A percentile compares a stretch with the other conserved stretches of the same genome.
Conservation (phyloP, 768 basidiomycete genomes). For the Calocera viscosa region DNA sequence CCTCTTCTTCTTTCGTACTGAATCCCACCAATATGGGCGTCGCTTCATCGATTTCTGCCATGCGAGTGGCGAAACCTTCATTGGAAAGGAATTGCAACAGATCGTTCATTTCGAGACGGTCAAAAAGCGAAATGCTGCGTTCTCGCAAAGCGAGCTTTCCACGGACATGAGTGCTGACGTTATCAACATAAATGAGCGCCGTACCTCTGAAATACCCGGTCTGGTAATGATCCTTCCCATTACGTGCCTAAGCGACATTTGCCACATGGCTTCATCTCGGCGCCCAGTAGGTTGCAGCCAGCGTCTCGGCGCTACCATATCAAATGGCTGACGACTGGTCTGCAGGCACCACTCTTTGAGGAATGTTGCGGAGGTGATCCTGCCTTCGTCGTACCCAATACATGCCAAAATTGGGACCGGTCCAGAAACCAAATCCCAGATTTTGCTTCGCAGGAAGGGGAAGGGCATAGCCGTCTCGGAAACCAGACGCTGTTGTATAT, state of each 20-base stretch:
- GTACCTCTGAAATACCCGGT: background rate
- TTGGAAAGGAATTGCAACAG: background rate
- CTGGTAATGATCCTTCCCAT: background rate
- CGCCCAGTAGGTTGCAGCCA: background rate
- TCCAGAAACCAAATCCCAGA: background rate
- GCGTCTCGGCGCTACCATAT: background rate
- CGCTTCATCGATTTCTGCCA: background rate
- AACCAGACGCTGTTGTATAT: background rate
- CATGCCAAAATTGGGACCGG: background rate
- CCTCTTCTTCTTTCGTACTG: background rate
- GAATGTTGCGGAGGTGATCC: background rate
- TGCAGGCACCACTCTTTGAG: background rate
- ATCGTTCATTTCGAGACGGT: background rate
- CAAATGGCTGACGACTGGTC: background rate
- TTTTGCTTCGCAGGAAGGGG: background rate
- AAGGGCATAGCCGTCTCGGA: background rate
- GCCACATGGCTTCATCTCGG: background rate
- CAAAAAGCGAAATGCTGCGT: background rate
- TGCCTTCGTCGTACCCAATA: background rate
- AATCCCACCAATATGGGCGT: background rate
- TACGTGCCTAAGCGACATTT: background rate
- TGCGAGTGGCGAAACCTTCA: background rate
- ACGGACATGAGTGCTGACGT: background rate
- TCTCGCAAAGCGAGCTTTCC: background rate
- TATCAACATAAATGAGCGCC: background rate